phyloP scores from a whole-genome alignment of 2,329 filamentous ascomycete species.

The Furcasterigmium sp. region DNA sequence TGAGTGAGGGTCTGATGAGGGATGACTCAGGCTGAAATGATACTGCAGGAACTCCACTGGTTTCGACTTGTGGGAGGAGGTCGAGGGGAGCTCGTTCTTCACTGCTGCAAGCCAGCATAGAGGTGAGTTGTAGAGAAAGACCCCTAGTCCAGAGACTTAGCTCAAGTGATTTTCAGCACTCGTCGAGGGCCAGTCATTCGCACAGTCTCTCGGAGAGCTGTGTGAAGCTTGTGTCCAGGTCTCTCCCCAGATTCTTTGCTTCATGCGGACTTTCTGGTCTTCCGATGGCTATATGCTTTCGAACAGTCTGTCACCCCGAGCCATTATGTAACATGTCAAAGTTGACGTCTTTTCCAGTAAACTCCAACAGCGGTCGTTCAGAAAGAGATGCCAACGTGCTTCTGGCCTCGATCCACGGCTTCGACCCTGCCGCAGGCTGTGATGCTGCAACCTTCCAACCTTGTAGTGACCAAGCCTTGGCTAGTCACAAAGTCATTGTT shows the following conservation, averaged over 20 bases:
- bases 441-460: slow-evolving; percentile 73
- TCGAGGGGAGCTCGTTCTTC: slow-evolving; percentile 73
- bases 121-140: slow-evolving; percentile 33
- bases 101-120: slow-evolving; percentile 66
- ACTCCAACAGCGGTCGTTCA: slow-evolving; percentile 53
- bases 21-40: slow-evolving; percentile 1
- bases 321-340: no score
- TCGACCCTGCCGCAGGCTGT: slow-evolving; percentile 62
- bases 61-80: slow-evolving; percentile 83
- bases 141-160: background rate
- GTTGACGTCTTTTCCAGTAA: slow-evolving; percentile 38
- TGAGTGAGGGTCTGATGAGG: slow-evolving; percentile 12
- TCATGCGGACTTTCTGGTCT: slow-evolving; percentile 70
- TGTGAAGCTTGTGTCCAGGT: slow-evolving; percentile 57
- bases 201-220: slow-evolving; percentile 52
- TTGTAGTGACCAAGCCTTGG: slow-evolving; percentile 62
- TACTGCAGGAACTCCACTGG: slow-evolving; percentile 45
- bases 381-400: slow-evolving; percentile 71
- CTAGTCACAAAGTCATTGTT: slow-evolving; percentile 70
- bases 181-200: slow-evolving; percentile 62
- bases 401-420: slow-evolving; percentile 60
- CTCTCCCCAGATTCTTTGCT: slow-evolving; percentile 68
- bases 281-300: slow-evolving; percentile 55
- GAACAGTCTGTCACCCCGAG: slow-evolving; percentile 59
- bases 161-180: slow-evolving; percentile 33